Evolutionary conservation across 306 rosid species (phyloP), one percentile per base, ranked within the genome.

Genomic region (Sechiopsis laciniata): DNA sequence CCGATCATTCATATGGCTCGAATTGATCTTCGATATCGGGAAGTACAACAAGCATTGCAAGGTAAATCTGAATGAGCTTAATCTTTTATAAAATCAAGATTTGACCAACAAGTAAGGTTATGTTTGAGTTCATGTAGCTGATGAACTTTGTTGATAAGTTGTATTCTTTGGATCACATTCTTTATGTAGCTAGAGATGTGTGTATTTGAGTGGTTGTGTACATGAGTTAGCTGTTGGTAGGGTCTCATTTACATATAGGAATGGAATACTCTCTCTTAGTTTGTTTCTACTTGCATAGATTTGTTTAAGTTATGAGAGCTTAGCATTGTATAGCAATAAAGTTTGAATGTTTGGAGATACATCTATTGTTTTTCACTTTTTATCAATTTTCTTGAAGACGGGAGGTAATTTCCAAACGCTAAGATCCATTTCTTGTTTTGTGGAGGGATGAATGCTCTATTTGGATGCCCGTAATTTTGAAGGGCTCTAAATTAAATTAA

Each of bases 91-190:
- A 70, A 52, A 70, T 46, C 56, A 26, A 70, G 13, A 70, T 70
- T 51, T 26, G 15, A 16, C 48, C 29, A 15, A 70, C 58, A 51
- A 15, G 3, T 51, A 11, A 20, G 22, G 11, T 15, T 32, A 7
- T 68, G 74, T 52, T 70, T 50, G 13, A 69, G 74, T 48, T 50
- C 42, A 69, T 50, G 42, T 48, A 24, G 45, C 46, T 69, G 59
- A 24, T 69, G 22, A 21, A 24, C 60, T 52, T 70, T 22, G 58
- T 24, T 22, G 42, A 69, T 14, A 22, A 8, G 6, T 26, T 70
- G 74, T 51, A 51, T 70, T 70, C 48, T 70, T 70, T 70, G 57
- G 37, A 4, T 70, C 56, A 16, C 24, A 70, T 70, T 70, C 74
- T 70, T 52, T 52, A 14, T 51, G 46, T 70, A 52, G 74, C 22